phyloP scores from a whole-genome alignment of 345 rosid species.

The Brassica cretica region DNA sequence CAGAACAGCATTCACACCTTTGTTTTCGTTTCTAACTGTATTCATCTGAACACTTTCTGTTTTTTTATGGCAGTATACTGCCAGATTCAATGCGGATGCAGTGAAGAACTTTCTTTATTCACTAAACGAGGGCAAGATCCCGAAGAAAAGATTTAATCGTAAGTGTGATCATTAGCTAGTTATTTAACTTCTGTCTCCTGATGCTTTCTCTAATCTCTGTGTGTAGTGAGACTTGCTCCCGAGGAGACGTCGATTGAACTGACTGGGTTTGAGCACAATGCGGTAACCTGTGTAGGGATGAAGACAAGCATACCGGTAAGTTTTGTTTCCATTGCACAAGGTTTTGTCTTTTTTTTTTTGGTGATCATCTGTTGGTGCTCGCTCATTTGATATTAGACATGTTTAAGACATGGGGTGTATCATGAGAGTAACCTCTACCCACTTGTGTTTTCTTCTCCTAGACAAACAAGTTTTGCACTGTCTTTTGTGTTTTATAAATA shows the following conservation, averaged over 20 bases:
- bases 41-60: slow-evolving; percentile 7
- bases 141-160: slow-evolving; percentile 86
- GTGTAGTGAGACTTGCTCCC: slow-evolving; percentile 95
- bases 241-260: slow-evolving; percentile 69
- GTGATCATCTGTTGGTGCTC: slow-evolving; percentile 10
- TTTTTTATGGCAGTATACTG: slow-evolving; percentile 57
- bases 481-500: slow-evolving; percentile 15
- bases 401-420: slow-evolving; percentile 31
- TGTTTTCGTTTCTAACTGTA: background rate
- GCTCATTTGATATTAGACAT: slow-evolving; percentile 23
- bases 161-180: slow-evolving; percentile 37
- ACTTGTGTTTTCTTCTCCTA: slow-evolving; percentile 32
- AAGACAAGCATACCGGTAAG: slow-evolving; percentile 77
- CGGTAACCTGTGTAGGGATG: slow-evolving; percentile 86
- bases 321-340: background rate
- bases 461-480: slow-evolving; percentile 25
- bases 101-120: slow-evolving; percentile 65
- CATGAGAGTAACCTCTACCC: slow-evolving; percentile 23
- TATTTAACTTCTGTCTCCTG: background rate
- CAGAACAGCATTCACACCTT: slow-evolving; percentile 3
- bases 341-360: background rate
- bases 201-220: slow-evolving; percentile 21
- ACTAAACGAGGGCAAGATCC: slow-evolving; percentile 67
- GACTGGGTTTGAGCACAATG: slow-evolving; percentile 89
- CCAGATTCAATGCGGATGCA: slow-evolving; percentile 81